These are phyloP conservation scores for Vigna trinervia DNA, from an alignment of 306 rosid species.

Conservation along the genomic window DNA sequence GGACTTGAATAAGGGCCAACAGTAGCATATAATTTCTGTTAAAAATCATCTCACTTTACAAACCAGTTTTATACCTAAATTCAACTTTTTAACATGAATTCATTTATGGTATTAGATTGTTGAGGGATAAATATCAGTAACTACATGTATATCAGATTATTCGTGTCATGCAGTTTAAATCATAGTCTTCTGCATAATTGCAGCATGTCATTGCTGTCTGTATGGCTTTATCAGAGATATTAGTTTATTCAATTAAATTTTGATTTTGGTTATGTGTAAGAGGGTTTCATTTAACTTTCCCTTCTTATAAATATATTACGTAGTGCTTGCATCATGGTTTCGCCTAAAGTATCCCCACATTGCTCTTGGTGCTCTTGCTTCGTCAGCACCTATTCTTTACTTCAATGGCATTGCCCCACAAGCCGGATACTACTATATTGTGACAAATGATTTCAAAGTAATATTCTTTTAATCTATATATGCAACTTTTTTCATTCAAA, in stretches of 20 bases:
- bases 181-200: too few species aligned
- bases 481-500: background rate
- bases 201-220: too few species aligned
- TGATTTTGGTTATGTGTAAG: background rate
- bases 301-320: background rate
- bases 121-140: background rate
- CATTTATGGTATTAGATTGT: too few species aligned
- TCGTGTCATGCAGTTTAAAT: too few species aligned
- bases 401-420: slow-evolving; percentile 53
- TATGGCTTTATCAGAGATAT: background rate
- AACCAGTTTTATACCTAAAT: too few species aligned
- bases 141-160: too few species aligned
- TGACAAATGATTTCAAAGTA: slow-evolving; percentile 57
- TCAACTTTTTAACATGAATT: too few species aligned
- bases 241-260: background rate
- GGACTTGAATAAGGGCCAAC: too few species aligned
- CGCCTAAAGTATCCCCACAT: slow-evolving; percentile 68
- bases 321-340: slow-evolving; percentile 76
- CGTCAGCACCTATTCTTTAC: slow-evolving; percentile 71
- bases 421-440: slow-evolving; percentile 53
- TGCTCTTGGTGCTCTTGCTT: slow-evolving; percentile 65
- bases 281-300: background rate
- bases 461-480: slow-evolving; percentile 22
- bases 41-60: too few species aligned
- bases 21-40: too few species aligned